These are phyloP conservation scores for Penicillium sp. DNA, from an alignment of 2,329 filamentous ascomycete species.

Conservation along the genomic window DNA sequence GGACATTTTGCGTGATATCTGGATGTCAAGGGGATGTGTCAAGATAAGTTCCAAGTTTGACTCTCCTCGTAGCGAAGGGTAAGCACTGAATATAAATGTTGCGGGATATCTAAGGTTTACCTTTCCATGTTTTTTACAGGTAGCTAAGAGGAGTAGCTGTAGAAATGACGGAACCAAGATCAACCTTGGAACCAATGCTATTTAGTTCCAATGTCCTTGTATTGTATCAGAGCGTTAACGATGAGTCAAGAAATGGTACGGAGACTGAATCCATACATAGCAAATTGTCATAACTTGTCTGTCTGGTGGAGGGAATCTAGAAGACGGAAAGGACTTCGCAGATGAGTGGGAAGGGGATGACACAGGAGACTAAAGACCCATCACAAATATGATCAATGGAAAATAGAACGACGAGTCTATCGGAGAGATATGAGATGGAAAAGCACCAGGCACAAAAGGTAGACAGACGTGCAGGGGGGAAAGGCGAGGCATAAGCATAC, in stretches of 20 bases:
- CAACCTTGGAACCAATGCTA: no score
- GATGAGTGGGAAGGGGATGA: background rate
- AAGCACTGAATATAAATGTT: no score
- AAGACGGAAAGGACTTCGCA: background rate
- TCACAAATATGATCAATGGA: constrained; percentile 1
- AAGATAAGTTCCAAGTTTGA: no score
- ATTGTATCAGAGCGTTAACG: background rate
- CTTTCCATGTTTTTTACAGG: no score
- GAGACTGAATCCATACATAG: background rate
- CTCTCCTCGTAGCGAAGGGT: no score
- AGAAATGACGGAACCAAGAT: no score
- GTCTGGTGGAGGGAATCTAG: background rate
- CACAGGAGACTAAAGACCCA: background rate
- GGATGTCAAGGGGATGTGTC: no score
- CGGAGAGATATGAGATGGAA: background rate
- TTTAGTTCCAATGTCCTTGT: background rate
- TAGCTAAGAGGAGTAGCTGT: no score
- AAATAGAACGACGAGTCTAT: constrained; percentile 1
- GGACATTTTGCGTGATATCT: no score
- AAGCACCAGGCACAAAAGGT: background rate
- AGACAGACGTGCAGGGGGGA: background rate
- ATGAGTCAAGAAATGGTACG: background rate
- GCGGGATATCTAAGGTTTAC: no score
- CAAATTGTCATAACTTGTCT: background rate
- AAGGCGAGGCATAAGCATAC: constrained; percentile 7